Base-by-base conservation (phyloP, 305 asterid genomes). In the Fraxinus platypoda region DNA sequence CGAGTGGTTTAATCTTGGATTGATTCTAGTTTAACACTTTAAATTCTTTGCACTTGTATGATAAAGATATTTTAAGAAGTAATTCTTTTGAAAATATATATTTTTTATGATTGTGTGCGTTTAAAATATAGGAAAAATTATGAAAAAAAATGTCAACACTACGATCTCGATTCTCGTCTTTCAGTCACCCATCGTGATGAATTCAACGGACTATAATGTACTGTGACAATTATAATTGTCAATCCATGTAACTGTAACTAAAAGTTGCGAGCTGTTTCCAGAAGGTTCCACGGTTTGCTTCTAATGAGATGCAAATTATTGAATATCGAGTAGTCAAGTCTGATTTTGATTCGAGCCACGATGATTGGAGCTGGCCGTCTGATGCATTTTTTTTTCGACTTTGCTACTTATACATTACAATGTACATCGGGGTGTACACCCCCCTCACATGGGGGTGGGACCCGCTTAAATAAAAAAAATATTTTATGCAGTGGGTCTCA, bases 261-360 rank as follows among this genome's bases (percentile, higher is more conserved):
- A 57, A 59, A 6, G 13, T 59, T 21, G 30, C 30, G 28, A 59
- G 33, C 34, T 62, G 12, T 25, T 85, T 85, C 88, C 77, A 66
- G 83, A 85, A 85, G 68, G 19, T 78, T 81, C 85, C 6, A 74
- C 81, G 25, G 59, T 19, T 59, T 74, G 52, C 82, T 66, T 66
- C n/a, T 28, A 26, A 26, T 12, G 35, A 64, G 5, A 8, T 23
- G n/a, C 70, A 59, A 25, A 17, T 64, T 64, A 25, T 25, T 25
- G 73, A 23, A 64, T 25, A 17, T 11, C 15, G 17, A 64, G 33
- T 25, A 64, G 70, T 19, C 21, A 59, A 64, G 4, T 25, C 21
- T 19, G 8, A 19, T n/a, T 57, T 57, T 59, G 7, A n/a, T 59
- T 19, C 12, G 30, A 21, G 28, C 70, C 26, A n/a, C 13, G 73